Base-by-base conservation (phyloP, 2,329 filamentous ascomycete species). In the Tolypocladium capitatum region DNA sequence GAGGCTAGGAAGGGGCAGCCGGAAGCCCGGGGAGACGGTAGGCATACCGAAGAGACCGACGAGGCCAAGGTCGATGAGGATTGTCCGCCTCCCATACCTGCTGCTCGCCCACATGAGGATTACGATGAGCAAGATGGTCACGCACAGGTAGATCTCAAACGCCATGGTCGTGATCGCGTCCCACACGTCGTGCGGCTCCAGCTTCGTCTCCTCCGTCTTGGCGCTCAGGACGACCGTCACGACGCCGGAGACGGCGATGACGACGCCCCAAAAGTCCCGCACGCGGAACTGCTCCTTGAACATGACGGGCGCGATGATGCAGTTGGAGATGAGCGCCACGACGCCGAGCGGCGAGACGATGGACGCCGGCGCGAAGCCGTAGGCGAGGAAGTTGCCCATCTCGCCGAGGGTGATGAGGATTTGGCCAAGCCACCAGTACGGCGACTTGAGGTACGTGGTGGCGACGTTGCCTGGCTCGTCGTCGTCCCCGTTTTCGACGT, bases 341-440 rank as follows among this genome's bases (percentile, higher is more conserved):
- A 98, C 92, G 10, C 92, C 92, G 6, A 98, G 73, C 0, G 92
- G 92, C 32, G 90, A 96, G 38, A 98, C 92, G 58, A 98, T 96
- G 14, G 92, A 97, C 8, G 92, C 92, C 4, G 92, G 92, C 30
- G 92, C 92, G 63, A 98, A 98, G 24, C 92, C 92, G 60, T 98
- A 98, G 0, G 92, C 92, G 53, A 98, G 70, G 61, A 98, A 98
- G 64, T 98, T 98, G 46, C 92, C 92, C 61, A 86, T 84, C 69
- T 98, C 92, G 49, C 92, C 92, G 24, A 95, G 70, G 1, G 83
- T 88, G 79, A 98, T 98, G 50, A 98, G 74, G 16, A 94, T 76
- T 55, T 97, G 91, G 20, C 92, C 92, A 31, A 83, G 69, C 92
- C 92, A 98, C 92, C 92, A 98, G 61, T 92, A 96, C 1, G 89